phyloP scores from a whole-genome alignment of 108 stramenopile species.

The Schizochytrium sp. region DNA sequence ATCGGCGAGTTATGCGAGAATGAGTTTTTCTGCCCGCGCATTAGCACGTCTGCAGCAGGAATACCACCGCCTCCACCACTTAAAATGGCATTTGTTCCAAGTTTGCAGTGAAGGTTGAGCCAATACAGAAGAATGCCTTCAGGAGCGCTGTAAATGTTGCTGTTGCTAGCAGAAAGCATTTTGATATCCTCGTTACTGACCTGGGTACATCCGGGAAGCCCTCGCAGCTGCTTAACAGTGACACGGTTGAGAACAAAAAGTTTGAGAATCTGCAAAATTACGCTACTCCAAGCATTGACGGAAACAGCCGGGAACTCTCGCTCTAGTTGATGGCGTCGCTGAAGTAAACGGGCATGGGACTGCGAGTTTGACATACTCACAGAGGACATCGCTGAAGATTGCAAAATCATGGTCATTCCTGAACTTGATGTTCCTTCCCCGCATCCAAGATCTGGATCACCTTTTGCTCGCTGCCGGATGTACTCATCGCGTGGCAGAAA shows the following conservation, averaged over 20 bases:
- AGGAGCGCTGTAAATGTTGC: conserved; percentile 71
- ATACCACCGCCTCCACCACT: conserved; percentile 36
- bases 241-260: conserved; percentile 46
- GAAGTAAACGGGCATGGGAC: conserved; percentile 10
- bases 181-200: neutral
- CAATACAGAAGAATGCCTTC: conserved; percentile 72
- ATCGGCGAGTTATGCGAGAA: neutral
- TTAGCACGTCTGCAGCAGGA: conserved; percentile 1
- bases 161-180: neutral
- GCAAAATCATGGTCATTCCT: conserved; percentile 23
- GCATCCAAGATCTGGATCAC: neutral
- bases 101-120: conserved; percentile 64
- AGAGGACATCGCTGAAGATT: conserved; percentile 9
- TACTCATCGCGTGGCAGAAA: conserved; percentile 38
- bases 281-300: conserved; percentile 28
- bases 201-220: conserved; percentile 1
- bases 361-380: neutral
- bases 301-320: neutral
- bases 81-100: neutral
- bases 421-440: conserved; percentile 17
- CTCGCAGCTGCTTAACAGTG: conserved; percentile 42
- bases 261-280: conserved; percentile 51
- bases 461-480: neutral
- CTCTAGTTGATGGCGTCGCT: conserved; percentile 50
- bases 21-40: conserved; percentile 27